A percentile compares a stretch with the other conserved stretches of the same genome.
These are phyloP conservation scores for Plenodomus biglobosus DNA, from an alignment of 2,329 filamentous ascomycete species.

Conservation along the genomic window DNA sequence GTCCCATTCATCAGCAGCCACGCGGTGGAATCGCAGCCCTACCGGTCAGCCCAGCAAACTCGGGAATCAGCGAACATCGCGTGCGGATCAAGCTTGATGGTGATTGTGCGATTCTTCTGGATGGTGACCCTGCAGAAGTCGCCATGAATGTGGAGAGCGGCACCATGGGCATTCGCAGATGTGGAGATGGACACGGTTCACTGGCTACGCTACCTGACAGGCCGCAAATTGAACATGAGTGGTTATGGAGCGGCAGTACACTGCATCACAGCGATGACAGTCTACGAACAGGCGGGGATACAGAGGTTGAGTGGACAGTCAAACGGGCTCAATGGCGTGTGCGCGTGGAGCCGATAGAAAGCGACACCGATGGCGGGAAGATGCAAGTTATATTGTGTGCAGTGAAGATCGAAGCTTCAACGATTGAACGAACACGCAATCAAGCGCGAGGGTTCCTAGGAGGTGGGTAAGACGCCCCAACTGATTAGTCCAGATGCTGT, in stretches of 20 bases:
- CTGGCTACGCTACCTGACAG: not conserved
- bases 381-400: constrained; percentile 73
- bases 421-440: constrained; percentile 68
- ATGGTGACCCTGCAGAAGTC: constrained; percentile 24
- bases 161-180: constrained; percentile 18
- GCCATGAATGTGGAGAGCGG: constrained; percentile 14
- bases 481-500: not conserved
- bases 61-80: constrained; percentile 68
- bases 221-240: constrained; percentile 9
- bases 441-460: constrained; percentile 63
- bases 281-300: constrained; percentile 6
- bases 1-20: constrained; percentile 64
- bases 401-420: constrained; percentile 74
- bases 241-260: constrained; percentile 19
- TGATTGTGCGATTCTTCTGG: constrained; percentile 30
- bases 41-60: constrained; percentile 67
- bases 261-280: constrained; percentile 8
- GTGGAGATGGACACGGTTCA: not conserved
- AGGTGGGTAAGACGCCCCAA: constrained; percentile 1
- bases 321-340: constrained; percentile 46
- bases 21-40: constrained; percentile 63
- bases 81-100: constrained; percentile 50
- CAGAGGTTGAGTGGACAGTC: constrained; percentile 39
- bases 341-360: constrained; percentile 58
- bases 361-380: constrained; percentile 50